Percentiles rank a stretch among this genome's conserved stretches.
These are phyloP conservation scores for Lactarius hengduanensis DNA, from an alignment of 768 basidiomycete genomes.

Conservation along the genomic window DNA sequence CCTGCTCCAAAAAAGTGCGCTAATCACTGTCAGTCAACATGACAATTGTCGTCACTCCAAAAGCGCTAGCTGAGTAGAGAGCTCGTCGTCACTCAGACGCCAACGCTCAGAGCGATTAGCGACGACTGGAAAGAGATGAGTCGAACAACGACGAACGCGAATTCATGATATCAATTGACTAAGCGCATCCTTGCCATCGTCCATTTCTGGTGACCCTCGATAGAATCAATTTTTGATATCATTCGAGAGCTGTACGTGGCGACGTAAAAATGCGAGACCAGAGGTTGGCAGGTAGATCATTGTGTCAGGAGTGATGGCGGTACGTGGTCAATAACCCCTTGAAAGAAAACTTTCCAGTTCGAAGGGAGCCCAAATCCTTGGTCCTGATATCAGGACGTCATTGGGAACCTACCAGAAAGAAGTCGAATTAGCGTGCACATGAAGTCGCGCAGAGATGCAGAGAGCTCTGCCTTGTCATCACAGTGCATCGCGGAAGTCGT, in stretches of 20 bases:
- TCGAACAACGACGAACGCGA: neutral
- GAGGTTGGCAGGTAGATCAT: constrained; percentile 22
- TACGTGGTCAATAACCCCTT: constrained; percentile 21
- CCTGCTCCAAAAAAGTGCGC: constrained; percentile 25
- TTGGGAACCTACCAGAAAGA: neutral
- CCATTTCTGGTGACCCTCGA: constrained; percentile 1
- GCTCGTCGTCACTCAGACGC: constrained; percentile 17
- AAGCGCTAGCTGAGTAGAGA: too few species aligned
- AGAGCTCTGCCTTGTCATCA: constrained; percentile 11
- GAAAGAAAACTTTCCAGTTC: constrained; percentile 23
- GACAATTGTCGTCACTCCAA: too few species aligned
- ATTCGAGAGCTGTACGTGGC: constrained; percentile 18
- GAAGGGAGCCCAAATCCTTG: constrained; percentile 24
- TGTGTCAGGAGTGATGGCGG: constrained; percentile 11
- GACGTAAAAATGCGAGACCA: constrained; percentile 24
- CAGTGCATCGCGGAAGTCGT: constrained; percentile 22
- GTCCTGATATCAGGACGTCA: constrained; percentile 15
- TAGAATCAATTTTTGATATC: constrained; percentile 10
- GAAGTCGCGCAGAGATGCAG: constrained; percentile 20
- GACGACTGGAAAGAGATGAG: constrained; percentile 8
- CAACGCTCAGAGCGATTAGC: constrained; percentile 19
- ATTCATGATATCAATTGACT: constrained; percentile 18
- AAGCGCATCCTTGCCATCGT: constrained; percentile 17
- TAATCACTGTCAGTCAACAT: neutral
- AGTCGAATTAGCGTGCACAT: constrained; percentile 8